phyloP scores from a whole-genome alignment of 768 basidiomycete genomes.

The Thelephora aurantiotincta region DNA sequence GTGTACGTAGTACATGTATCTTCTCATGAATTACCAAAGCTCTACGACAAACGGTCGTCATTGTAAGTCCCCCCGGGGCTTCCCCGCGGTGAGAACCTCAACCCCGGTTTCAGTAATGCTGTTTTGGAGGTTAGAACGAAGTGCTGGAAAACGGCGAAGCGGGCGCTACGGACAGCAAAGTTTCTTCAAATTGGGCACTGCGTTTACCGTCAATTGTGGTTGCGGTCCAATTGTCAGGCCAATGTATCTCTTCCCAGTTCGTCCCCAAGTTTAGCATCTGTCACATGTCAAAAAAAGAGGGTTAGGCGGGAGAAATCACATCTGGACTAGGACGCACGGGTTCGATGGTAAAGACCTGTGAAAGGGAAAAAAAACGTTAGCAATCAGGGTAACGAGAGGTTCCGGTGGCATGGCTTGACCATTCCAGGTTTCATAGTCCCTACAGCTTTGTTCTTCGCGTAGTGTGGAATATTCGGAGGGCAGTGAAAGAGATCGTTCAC shows the following conservation, averaged over 20 bases:
- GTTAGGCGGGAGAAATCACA: neutral
- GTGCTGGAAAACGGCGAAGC: slow-evolving; percentile 1
- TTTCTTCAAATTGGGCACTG: slow-evolving; percentile 97
- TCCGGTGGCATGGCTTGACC: slow-evolving; percentile 37
- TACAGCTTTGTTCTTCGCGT: slow-evolving; percentile 85
- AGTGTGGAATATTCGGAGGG: slow-evolving; percentile 84
- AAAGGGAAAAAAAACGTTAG: slow-evolving; percentile 9
- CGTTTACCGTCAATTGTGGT: slow-evolving; percentile 82
- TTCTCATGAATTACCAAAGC: neutral
- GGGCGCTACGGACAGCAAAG: slow-evolving; percentile 57
- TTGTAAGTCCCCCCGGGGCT: slow-evolving; percentile 17
- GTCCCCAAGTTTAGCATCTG: slow-evolving; percentile 90
- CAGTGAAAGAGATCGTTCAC: slow-evolving; percentile 78
- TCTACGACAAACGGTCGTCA: slow-evolving; percentile 1
- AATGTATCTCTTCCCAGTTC: slow-evolving; percentile 64
- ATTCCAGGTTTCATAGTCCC: slow-evolving; percentile 91
- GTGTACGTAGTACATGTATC: neutral
- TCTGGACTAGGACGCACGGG: slow-evolving; percentile 32
- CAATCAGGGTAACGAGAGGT: slow-evolving; percentile 1
- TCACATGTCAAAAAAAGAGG: slow-evolving; percentile 7
- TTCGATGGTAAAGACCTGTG: slow-evolving; percentile 53
- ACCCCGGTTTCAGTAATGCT: slow-evolving; percentile 89
- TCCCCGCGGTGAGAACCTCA: slow-evolving; percentile 67
- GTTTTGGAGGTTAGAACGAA: slow-evolving; percentile 4
- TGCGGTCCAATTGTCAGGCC: slow-evolving; percentile 96